Percentiles rank a stretch among this genome's conserved stretches.
These are phyloP conservation scores for Stylosanthes scabra DNA, from an alignment of 331 rosid species.

Conservation along the genomic window DNA sequence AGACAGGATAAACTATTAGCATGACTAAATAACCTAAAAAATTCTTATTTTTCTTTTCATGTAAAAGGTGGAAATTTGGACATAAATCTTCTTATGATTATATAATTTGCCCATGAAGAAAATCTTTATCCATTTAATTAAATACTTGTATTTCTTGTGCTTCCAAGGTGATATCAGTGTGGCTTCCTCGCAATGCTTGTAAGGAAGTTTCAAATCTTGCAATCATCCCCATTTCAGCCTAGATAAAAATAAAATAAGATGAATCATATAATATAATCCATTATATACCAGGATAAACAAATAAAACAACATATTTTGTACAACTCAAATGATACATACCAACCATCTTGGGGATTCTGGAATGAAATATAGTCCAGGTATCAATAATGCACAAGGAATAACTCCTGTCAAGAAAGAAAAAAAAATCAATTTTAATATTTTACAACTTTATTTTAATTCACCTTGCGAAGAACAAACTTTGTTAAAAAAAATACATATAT, in stretches of 20 bases:
- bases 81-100: neutral
- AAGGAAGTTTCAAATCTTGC: conserved; percentile 73
- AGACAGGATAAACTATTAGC: neutral
- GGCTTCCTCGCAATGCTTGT: conserved; percentile 67
- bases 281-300: neutral
- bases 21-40: neutral
- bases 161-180: conserved; percentile 65
- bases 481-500: no score
- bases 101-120: neutral
- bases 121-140: neutral
- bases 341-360: conserved; percentile 96
- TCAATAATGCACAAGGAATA: conserved; percentile 68
- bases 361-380: conserved; percentile 75
- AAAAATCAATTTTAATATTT: neutral
- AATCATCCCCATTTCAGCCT: conserved; percentile 83
- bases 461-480: no score
- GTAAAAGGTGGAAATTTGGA: neutral
- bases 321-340: conserved; percentile 53
- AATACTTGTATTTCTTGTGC: conserved; percentile 69
- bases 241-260: neutral
- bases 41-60: neutral
- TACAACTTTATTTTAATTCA: neutral
- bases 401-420: conserved; percentile 56
- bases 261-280: neutral
- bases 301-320: conserved; percentile 11